Evolutionary conservation across 139 green algal species (phyloP).

Genomic region (Closterium sp.): DNA sequence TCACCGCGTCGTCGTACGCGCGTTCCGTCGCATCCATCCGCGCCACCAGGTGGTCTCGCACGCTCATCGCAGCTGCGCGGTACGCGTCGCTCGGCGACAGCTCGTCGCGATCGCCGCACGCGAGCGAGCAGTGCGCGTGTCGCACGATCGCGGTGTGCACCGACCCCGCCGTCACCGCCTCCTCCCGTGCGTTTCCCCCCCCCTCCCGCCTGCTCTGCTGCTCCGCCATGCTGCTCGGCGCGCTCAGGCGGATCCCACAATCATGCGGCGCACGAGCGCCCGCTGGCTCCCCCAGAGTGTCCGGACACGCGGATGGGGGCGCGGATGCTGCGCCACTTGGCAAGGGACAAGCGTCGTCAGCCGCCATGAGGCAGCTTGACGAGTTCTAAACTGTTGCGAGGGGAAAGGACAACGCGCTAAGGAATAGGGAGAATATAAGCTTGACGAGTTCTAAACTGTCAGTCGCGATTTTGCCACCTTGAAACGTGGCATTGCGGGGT

Average conservation of each 20-base stretch:
- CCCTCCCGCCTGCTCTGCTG: background rate
- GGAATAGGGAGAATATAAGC: background rate
- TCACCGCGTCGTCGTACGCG: background rate
- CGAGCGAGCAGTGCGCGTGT: background rate
- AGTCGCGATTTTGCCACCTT: background rate
- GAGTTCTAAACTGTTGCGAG: background rate
- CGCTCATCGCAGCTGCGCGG: constrained; percentile 37
- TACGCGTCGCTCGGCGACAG: constrained; percentile 22
- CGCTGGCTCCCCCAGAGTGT: background rate
- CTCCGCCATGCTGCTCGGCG: background rate
- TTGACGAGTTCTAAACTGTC: too few relatives aligned
- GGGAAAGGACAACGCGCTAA: background rate
- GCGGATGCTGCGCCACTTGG: background rate
- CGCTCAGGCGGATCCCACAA: background rate
- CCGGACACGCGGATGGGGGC: background rate
- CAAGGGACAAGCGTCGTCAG: background rate
- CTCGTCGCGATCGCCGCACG: background rate
- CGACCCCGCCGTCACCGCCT: background rate
- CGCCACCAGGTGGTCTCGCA: constrained; percentile 50
- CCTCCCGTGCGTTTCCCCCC: background rate
- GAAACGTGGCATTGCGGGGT: background rate
- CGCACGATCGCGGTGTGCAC: background rate
- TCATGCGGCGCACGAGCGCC: background rate
- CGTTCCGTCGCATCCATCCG: constrained; percentile 48
- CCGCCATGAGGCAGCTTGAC: background rate